Evolutionary conservation across 306 rosid genomes (phyloP), one percentile per base, ranked within the genome.

Genomic region (Quercus bicolor): DNA sequence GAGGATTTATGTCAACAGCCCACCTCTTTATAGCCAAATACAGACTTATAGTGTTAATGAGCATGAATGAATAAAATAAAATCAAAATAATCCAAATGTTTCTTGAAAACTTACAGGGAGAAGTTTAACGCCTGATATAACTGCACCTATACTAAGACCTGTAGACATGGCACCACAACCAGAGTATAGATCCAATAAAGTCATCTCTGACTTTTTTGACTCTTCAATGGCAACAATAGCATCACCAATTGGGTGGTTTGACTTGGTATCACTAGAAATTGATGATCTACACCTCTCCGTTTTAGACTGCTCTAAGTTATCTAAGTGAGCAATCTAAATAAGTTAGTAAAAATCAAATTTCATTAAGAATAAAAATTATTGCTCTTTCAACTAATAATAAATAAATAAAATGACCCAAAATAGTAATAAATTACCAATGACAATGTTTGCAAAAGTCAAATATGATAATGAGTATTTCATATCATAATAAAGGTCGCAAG

Each of bases 141-240:
- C 53, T 14, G 87, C 89, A 23, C 89, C 89, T 1, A 80, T 52
- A 75, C 89, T 77, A 37, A 86, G 87, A 3, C 89, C 89, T 0
- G 89, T 86, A 68, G 89, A 86, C 89, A 86, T 86, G 6, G 87
- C 89, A 56, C 89, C 89, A 68, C 89, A 84, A 0, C 89, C 89
- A 31, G 89, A 72, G 72, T 83, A 86, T 72, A 86, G 72, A 48
- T 86, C 89, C 0, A 86, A 40, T 7, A 75, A 60, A 20, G 59
- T 74, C 64, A 85, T 80, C 55, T 83, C 83, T 0, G 83, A 40
- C 7, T 2, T 20, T 29, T 68, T 24, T 0, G 78, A 78, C 4
- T 52, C 59, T 34, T 34, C 75, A 6, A 7, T 45, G 45, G 51
- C 24, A 34, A 20, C 57, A 24, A n/a, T 43, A 59, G 13, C n/a